A percentile compares a stretch with the other conserved stretches of the same genome.
Evolutionary conservation across 257 asterid genomes (phyloP).

Genomic region (Nicotiana noctiflora): DNA sequence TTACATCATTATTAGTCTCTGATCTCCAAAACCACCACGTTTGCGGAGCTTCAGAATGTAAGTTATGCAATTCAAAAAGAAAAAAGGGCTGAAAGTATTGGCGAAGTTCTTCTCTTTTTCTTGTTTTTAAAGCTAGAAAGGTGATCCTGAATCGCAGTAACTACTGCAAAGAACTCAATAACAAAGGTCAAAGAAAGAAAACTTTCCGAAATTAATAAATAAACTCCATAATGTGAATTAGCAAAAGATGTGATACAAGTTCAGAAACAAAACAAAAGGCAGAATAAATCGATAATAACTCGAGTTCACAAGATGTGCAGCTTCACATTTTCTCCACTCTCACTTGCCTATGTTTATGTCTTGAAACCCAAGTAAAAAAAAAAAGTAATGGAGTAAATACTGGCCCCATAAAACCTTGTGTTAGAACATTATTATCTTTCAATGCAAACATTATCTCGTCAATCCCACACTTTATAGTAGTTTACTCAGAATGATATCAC

Average conservation of each 20-base stretch:
- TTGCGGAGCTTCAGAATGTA: not conserved
- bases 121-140: not conserved
- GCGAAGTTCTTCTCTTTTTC: not conserved
- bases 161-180: not conserved
- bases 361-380: not conserved
- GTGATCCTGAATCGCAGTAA: not conserved
- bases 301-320: not conserved
- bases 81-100: not conserved
- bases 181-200: not conserved
- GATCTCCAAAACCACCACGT: not conserved
- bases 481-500: not conserved
- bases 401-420: not conserved
- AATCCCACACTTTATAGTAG: not conserved
- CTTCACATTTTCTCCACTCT: not conserved
- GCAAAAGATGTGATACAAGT: not conserved
- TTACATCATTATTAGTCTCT: not conserved
- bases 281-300: not conserved
- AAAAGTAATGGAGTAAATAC: not conserved
- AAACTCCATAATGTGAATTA: not conserved
- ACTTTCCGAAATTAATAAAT: not conserved
- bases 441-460: not conserved
- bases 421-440: no score
- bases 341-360: not conserved
- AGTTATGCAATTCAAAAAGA: not conserved
- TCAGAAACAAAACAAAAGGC: not conserved